Conservation (phyloP, 2,329 filamentous ascomycete genomes). For the Colletotrichum lini region DNA sequence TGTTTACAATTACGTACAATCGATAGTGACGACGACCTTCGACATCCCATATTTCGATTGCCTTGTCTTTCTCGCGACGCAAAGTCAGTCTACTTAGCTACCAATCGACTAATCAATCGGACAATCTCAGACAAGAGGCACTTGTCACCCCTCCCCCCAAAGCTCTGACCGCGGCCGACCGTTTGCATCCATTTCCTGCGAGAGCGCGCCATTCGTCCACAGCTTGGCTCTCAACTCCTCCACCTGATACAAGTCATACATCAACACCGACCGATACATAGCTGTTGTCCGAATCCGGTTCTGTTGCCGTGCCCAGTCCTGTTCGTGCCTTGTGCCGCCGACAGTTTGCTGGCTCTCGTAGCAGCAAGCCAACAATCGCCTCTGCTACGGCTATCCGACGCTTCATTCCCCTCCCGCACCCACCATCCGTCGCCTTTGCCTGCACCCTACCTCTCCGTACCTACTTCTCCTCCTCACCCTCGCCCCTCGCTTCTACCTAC, state of each 20-base stretch:
- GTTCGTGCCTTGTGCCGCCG: not conserved
- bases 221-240: conserved; percentile 7
- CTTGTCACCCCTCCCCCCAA: not conserved
- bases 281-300: not conserved
- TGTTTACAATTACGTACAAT: not conserved
- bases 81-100: too few relatives aligned
- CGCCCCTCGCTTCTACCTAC: not conserved
- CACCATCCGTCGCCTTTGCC: conserved; percentile 1
- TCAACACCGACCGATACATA: conserved; percentile 1
- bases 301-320: not conserved
- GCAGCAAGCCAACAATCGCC: not conserved
- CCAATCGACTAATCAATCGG: not conserved
- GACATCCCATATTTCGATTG: not conserved
- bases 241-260: conserved; percentile 7
- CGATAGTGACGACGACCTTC: too few relatives aligned
- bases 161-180: not conserved
- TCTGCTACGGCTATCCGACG: not conserved
- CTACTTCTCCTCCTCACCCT: not conserved
- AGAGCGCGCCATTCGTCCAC: conserved; percentile 1
- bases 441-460: not conserved
- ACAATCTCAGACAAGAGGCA: not conserved
- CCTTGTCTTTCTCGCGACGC: not conserved
- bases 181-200: conserved; percentile 3
- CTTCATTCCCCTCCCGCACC: not conserved
- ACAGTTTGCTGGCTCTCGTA: not conserved